These are phyloP conservation scores for Leccinum subatratum DNA, from an alignment of 1,284 basidiomycete genomes.

Conservation along the genomic window DNA sequence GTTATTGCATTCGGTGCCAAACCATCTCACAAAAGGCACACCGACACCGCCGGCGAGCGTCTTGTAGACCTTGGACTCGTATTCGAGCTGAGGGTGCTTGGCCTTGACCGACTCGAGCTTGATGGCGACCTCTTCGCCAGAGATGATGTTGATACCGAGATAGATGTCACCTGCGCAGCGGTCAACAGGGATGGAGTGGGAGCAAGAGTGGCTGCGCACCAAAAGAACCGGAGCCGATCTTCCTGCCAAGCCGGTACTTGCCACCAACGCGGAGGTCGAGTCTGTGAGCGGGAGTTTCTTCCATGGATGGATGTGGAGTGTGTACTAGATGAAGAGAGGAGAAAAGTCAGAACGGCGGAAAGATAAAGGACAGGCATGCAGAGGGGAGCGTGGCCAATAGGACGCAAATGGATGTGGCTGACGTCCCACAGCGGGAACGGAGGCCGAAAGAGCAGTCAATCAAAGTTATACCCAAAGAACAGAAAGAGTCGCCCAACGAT, in stretches of 20 bases:
- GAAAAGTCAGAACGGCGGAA: constrained; percentile 10
- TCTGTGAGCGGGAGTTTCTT: constrained; percentile 66
- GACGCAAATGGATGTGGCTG: constrained; percentile 24
- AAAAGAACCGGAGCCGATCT: constrained; percentile 99
- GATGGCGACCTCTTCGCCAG: constrained; percentile 99
- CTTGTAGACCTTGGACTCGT: constrained; percentile 97
- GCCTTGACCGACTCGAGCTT: constrained; percentile 99
- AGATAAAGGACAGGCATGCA: constrained; percentile 20
- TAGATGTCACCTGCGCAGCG: constrained; percentile 84
- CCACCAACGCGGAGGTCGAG: constrained; percentile 95
- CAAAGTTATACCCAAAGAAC: neutral
- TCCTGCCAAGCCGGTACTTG: constrained; percentile 99
- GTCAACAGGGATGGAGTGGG: neutral
- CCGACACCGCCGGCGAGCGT: constrained; percentile 97
- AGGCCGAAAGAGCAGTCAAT: constrained; percentile 1
- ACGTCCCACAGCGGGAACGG: constrained; percentile 16
- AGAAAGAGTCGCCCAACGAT: neutral
- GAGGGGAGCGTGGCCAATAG: constrained; percentile 17
- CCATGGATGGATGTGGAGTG: constrained; percentile 42
- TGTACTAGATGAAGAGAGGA: constrained; percentile 17
- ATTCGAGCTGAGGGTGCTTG: constrained; percentile 99
- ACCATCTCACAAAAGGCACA: constrained; percentile 97
- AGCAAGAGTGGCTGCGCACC: constrained; percentile 52
- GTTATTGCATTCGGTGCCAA: constrained; percentile 98
- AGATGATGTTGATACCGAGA: constrained; percentile 99